Evolutionary conservation across 305 asterid genomes (phyloP).

Genomic region (Plantago rigida): DNA sequence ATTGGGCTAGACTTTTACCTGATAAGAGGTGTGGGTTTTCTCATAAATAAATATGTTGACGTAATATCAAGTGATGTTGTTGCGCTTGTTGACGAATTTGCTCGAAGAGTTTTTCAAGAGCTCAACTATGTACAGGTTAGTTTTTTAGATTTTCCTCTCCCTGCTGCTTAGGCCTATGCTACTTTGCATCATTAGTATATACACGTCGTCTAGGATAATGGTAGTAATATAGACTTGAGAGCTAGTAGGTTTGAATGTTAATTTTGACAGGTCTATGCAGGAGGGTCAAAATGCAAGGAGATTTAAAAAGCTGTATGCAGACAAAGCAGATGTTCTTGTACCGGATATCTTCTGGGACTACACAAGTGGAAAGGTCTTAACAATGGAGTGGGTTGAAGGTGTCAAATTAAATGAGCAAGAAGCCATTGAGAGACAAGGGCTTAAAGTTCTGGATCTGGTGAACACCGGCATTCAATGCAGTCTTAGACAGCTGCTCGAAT

Average conservation of each 20-base stretch:
- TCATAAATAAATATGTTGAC: constrained; percentile 76
- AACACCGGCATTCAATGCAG: constrained; percentile 96
- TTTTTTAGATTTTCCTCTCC: constrained; percentile 4
- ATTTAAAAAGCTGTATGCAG: constrained; percentile 90
- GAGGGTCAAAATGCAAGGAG: constrained; percentile 98
- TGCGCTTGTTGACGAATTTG: constrained; percentile 94
- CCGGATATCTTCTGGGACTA: constrained; percentile 97
- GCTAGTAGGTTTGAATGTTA: constrained; percentile 46
- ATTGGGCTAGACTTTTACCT: constrained; percentile 85
- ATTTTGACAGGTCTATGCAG: constrained; percentile 72
- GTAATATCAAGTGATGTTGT: constrained; percentile 72
- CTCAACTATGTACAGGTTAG: constrained; percentile 95
- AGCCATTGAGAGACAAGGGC: constrained; percentile 94
- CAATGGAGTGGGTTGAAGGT: constrained; percentile 99
- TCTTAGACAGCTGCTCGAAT: constrained; percentile 92
- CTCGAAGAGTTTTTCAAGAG: constrained; percentile 94
- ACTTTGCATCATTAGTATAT: constrained; percentile 10
- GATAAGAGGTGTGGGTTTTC: constrained; percentile 72
- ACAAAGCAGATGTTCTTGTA: constrained; percentile 86
- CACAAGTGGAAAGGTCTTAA: constrained; percentile 87
- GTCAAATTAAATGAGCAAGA: constrained; percentile 87
- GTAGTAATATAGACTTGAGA: constrained; percentile 17
- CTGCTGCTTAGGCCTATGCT: neutral
- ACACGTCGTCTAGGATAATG: constrained; percentile 3
- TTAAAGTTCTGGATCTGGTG: constrained; percentile 84